Percentiles rank a stretch among this genome's conserved stretches.
These are phyloP conservation scores for Cryphonectria carpinicola DNA, from an alignment of 2,329 filamentous ascomycete species.

Conservation along the genomic window DNA sequence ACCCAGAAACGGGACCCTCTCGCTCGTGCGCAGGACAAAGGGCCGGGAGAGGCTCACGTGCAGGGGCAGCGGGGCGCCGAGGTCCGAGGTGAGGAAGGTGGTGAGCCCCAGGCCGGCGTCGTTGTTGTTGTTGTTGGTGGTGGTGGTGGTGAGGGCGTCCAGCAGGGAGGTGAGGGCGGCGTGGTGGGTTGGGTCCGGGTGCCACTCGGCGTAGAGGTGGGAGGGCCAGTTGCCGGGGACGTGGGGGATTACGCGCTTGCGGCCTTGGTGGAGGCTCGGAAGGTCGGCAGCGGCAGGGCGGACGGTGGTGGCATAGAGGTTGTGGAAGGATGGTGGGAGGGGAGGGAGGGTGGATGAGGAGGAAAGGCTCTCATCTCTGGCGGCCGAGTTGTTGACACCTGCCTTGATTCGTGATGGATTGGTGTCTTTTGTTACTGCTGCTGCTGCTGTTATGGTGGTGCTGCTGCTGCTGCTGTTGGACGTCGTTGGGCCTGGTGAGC, in stretches of 20 bases:
- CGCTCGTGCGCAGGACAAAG: conserved; percentile 71
- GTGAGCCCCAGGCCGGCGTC: conserved; percentile 52
- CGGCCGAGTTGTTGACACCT: neutral
- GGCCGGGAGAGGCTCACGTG: conserved; percentile 91
- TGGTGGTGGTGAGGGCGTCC: conserved; percentile 38
- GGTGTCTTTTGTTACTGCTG: neutral
- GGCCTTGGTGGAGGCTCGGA: conserved; percentile 81
- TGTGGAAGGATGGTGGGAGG: conserved; percentile 79
- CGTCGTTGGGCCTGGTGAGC: conserved; percentile 19
- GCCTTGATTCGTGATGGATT: neutral
- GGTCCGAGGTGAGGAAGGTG: conserved; percentile 75
- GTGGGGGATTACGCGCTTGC: conserved; percentile 81
- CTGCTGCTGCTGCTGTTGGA: neutral
- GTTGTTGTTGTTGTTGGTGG: neutral
- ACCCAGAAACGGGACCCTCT: conserved; percentile 70
- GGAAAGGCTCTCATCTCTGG: neutral
- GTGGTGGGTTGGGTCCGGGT: conserved; percentile 54
- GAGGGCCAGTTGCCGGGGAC: conserved; percentile 89
- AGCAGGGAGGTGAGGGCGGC: conserved; percentile 50
- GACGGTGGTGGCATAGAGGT: conserved; percentile 84
- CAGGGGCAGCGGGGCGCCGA: conserved; percentile 77
- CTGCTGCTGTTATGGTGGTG: neutral
- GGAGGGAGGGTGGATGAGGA: conserved; percentile 59
- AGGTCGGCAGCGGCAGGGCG: conserved; percentile 80
- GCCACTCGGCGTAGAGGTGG: conserved; percentile 91